A percentile compares a stretch with the other conserved stretches of the same genome.
Evolutionary conservation across 1,139 yeast species (phyloP).

Genomic region (Pichia sp.): DNA sequence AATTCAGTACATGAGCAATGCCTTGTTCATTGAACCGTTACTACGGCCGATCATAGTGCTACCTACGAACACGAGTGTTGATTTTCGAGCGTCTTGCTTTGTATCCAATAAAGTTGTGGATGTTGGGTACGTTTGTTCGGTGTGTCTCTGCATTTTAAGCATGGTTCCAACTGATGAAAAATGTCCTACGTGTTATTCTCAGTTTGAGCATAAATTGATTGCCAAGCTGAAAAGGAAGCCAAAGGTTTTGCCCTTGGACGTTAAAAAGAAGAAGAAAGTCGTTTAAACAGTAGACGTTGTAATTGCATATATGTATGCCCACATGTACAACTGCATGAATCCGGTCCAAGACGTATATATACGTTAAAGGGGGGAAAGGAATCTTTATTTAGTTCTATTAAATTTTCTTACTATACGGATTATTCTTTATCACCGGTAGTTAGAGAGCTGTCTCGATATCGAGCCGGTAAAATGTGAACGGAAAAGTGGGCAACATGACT

Average conservation of each 20-base stretch:
- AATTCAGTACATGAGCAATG: constrained; percentile 63
- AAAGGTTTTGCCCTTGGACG: constrained; percentile 25
- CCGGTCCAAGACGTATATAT: too few species aligned
- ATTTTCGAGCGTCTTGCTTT: constrained; percentile 92
- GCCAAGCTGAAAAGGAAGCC: constrained; percentile 50
- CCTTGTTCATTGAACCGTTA: constrained; percentile 78
- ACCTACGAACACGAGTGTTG: constrained; percentile 83
- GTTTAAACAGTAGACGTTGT: background rate
- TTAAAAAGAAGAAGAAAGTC: constrained; percentile 18
- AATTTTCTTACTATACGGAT: too few species aligned
- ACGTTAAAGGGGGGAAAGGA: too few species aligned
- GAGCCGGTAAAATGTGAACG: too few species aligned
- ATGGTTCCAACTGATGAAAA: constrained; percentile 44
- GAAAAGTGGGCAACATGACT: too few species aligned
- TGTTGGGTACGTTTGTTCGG: constrained; percentile 91
- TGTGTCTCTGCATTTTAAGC: constrained; percentile 71
- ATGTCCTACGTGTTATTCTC: constrained; percentile 66
- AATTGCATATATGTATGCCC: background rate
- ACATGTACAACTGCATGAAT: background rate
- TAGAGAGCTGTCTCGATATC: too few species aligned
- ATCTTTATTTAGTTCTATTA: too few species aligned
- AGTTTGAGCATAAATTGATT: constrained; percentile 52
- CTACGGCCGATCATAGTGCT: constrained; percentile 65
- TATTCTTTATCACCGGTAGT: too few species aligned
- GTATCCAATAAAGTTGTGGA: constrained; percentile 85